Evolutionary conservation across 108 stramenopile genomes (phyloP).

Genomic region (Epipyxis sp.): DNA sequence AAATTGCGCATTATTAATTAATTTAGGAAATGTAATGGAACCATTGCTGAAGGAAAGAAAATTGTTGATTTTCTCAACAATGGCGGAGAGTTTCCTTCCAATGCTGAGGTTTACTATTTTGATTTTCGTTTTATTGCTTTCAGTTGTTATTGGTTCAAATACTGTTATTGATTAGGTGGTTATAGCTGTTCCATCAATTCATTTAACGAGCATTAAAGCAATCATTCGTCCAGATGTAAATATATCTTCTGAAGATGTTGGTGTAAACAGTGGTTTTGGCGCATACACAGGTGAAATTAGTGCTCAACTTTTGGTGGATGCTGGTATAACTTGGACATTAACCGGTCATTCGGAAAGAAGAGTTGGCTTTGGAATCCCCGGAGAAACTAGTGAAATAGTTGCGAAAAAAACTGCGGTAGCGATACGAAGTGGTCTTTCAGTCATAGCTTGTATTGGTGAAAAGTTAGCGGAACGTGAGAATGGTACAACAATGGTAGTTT

Average conservation of each 20-base stretch:
- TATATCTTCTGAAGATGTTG: slow-evolving; percentile 76
- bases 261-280: slow-evolving; percentile 58
- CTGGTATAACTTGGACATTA: slow-evolving; percentile 86
- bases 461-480: slow-evolving; percentile 86
- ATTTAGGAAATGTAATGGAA: slow-evolving; percentile 87
- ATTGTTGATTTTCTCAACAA: slow-evolving; percentile 76
- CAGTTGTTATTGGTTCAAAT: slow-evolving; percentile 1
- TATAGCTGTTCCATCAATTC: slow-evolving; percentile 85
- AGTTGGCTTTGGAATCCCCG: slow-evolving; percentile 75
- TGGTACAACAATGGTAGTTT: slow-evolving; percentile 93
- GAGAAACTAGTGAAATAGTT: slow-evolving; percentile 80
- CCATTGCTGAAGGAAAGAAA: slow-evolving; percentile 62
- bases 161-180: slow-evolving; percentile 71
- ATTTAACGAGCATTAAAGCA: slow-evolving; percentile 71
- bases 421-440: slow-evolving; percentile 62
- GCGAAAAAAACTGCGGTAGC: slow-evolving; percentile 69
- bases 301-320: slow-evolving; percentile 92
- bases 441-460: slow-evolving; percentile 98
- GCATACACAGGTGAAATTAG: slow-evolving; percentile 95
- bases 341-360: slow-evolving; percentile 95
- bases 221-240: slow-evolving; percentile 77
- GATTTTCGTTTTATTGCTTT: not conserved
- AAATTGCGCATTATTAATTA: not conserved
- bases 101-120: slow-evolving; percentile 29
- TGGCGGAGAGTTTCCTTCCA: slow-evolving; percentile 71